A percentile compares a stretch with the other conserved stretches of the same genome.
Evolutionary conservation across 768 basidiomycete genomes (phyloP).

Genomic region (Hygrocybe coccinea): DNA sequence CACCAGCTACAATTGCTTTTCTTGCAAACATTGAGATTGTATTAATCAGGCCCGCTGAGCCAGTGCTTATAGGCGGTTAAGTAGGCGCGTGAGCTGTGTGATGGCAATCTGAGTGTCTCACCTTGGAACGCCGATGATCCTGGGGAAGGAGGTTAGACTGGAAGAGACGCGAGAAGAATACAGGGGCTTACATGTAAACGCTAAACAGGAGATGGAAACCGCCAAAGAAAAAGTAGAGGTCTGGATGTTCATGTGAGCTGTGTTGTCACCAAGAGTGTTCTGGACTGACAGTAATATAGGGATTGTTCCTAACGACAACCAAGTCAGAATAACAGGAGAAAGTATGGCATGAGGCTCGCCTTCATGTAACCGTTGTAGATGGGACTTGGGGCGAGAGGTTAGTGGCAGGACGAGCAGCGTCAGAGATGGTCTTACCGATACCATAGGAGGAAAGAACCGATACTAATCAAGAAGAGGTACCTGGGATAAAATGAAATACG

Average conservation of each 20-base stretch:
- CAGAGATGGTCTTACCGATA: conserved; percentile 60
- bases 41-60: conserved; percentile 92
- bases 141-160: conserved; percentile 35
- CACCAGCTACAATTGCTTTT: conserved; percentile 70
- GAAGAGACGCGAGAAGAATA: conserved; percentile 23
- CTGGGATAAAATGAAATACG: conserved; percentile 38
- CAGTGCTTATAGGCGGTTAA: conserved; percentile 54
- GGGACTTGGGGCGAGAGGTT: conserved; percentile 49
- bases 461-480: conserved; percentile 73
- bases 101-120: conserved; percentile 31
- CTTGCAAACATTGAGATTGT: conserved; percentile 76
- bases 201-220: conserved; percentile 94
- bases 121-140: conserved; percentile 92
- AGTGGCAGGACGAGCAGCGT: conserved; percentile 10
- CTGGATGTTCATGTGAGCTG: conserved; percentile 42
- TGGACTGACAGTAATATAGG: conserved; percentile 78
- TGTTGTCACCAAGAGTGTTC: background rate
- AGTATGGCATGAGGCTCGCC: conserved; percentile 38
- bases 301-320: conserved; percentile 69
- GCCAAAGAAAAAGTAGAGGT: conserved; percentile 94
- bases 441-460: conserved; percentile 87
- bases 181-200: conserved; percentile 71
- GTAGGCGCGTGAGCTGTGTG: conserved; percentile 32
- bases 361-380: conserved; percentile 98
- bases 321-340: conserved; percentile 20